Evolutionary conservation across 352 stramenopile species (phyloP), one percentile per base, ranked within the genome.

Genomic region (Elongisporangium undulatum): DNA sequence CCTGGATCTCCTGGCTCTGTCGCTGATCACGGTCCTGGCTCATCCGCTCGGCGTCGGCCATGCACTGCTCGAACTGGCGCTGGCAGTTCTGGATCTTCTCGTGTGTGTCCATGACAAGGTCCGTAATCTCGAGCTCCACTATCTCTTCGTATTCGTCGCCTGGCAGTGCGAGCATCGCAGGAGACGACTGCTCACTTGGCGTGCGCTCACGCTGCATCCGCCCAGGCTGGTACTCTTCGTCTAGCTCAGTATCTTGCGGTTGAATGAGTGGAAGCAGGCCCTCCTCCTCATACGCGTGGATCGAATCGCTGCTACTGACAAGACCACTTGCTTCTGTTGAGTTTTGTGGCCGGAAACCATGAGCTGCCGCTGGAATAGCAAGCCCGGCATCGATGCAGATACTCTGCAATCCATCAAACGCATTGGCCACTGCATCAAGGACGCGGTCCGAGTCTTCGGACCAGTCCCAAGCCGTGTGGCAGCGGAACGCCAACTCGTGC

Each of bases 41-140:
- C 12, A 29, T 49, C n/a, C 49, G 55, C 19, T 78, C 69, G n/a
- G 59, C 49, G 41, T 66, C 29, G 23, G 53, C 29, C 34, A 78
- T 63, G 5, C 67, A 60, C 2, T 52, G 49, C 23, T 63, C 56
- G 50, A 79, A 64, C 26, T 58, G 54, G 1, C 24, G 53, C 45
- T 67, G 58, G 16, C 68, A 63, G 29, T 49, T 34, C 16, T 72
- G 19, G 41, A 76, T 61, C 58, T 75, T 59, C 69, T 75, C 59
- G 39, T 75, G 70, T 7, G 65, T 73, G 38, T 77, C 62, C 3
- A 63, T 59, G 53, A 77, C 49, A 9, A 79, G 61, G 50, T 77
- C 70, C 4, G 72, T 72, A 17, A 77, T 53, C 63, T 79, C 72
- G 39, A 77, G 64, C 34, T 81, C 67, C 49, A 81, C 63, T 15